Evolutionary conservation across 768 basidiomycete genomes (phyloP), one percentile per base, ranked within the genome.

Genomic region (Rhodotorula paludigena): DNA sequence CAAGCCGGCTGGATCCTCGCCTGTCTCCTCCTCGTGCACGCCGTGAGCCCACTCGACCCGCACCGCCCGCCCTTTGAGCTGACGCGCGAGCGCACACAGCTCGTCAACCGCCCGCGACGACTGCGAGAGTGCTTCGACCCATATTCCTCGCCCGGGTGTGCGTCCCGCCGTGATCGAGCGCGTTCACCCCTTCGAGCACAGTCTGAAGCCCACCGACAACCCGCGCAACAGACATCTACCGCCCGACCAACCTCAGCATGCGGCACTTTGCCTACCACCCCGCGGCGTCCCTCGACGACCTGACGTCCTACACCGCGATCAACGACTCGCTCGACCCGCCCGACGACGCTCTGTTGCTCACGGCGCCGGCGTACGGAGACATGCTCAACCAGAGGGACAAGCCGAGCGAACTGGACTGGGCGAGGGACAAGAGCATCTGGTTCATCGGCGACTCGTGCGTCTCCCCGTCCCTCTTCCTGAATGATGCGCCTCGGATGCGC

Each of bases 371-470:
- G 9, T 58, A 58, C 25, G 57, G 57, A 7, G 57, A 47, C 8
- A 35, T 58, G 57, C 57, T 58, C 14, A 21, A 58, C 44, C 21
- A 20, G 57, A 44, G 47, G 20, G 44, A 36, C 12, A 42, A 32
- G 18, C 12, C 30, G 57, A 3, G 20, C 12, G 57, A 45, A 23
- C 14, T 58, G 44, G 23, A 16, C 0, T 58, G 44, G 44, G 45
- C 45, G 15, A 20, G 44, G 32, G 57, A 42, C 21, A 47, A 47
- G 23, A 44, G 25, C 23, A 10, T 47, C 2, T 45, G 35, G 32
- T 58, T 58, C 57, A n/a, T 58, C 44, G 57, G 57, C 44, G 57
- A 58, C 42, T 58, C 57, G 57, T 47, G 33, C 35, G 57, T 47
- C 38, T 2, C 35, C 10, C 10, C 21, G 2, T n/a, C 16, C 16